A percentile compares a stretch with the other conserved stretches of the same genome.
phyloP scores from a whole-genome alignment of 352 stramenopile species.

The Aphanomyces euteiches region DNA sequence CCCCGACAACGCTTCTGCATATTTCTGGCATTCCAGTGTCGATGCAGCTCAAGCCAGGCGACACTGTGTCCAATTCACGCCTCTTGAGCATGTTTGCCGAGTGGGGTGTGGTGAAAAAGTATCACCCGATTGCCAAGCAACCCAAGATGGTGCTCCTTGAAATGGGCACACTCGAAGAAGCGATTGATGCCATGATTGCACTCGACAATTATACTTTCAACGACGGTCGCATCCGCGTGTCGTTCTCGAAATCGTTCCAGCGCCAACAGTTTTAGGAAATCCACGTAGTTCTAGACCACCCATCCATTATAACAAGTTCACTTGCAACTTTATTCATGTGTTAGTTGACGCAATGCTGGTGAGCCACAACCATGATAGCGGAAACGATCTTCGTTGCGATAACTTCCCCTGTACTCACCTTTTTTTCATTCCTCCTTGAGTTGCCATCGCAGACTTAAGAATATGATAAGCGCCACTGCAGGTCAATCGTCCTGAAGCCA shows the following conservation, averaged over 20 bases:
- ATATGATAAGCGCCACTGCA: no score
- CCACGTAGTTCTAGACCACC: no score
- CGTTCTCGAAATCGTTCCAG: conserved; percentile 70
- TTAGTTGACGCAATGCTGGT: background rate
- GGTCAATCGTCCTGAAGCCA: no score
- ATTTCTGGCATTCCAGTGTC: conserved; percentile 69
- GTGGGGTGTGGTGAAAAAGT: conserved; percentile 69
- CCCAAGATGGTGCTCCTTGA: conserved; percentile 72
- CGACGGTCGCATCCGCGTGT: conserved; percentile 73
- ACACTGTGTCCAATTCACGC: background rate
- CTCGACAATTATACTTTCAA: conserved; percentile 70
- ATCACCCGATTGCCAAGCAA: conserved; percentile 71
- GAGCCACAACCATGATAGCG: background rate
- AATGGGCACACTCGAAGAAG: conserved; percentile 71
- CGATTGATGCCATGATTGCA: conserved; percentile 60
- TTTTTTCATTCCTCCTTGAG: no score
- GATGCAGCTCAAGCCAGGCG: conserved; percentile 39
- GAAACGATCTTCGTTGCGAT: background rate
- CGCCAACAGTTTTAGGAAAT: background rate
- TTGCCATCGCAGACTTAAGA: no score
- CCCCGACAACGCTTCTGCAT: conserved; percentile 59
- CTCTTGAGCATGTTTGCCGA: conserved; percentile 63
- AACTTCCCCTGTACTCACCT: background rate
- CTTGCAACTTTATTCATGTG: background rate
- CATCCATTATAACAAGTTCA: background rate